A percentile compares a stretch with the other conserved stretches of the same genome.
phyloP scores from a whole-genome alignment of 78 protist genomes.

The Polysphondylium violaceum region DNA sequence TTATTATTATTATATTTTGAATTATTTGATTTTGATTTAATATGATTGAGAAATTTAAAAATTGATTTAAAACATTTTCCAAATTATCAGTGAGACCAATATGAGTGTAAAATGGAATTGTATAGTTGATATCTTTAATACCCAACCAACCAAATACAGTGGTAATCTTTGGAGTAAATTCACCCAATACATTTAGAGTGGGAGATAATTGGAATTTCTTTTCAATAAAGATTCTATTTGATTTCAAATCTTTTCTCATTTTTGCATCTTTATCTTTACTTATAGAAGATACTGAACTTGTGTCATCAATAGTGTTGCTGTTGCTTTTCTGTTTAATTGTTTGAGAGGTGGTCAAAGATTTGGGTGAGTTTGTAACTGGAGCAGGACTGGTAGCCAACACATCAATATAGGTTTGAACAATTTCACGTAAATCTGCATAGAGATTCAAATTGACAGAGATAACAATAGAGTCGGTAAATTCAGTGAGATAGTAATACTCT shows the following conservation, averaged over 20 bases:
- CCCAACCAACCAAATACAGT: constrained; percentile 83
- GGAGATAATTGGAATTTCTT: constrained; percentile 84
- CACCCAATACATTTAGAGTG: constrained; percentile 79
- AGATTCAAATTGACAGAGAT: constrained; percentile 58
- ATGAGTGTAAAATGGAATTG: constrained; percentile 78
- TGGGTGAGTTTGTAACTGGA: neutral
- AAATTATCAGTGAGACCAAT: constrained; percentile 68
- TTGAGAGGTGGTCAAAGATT: neutral
- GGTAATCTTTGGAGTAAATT: constrained; percentile 73
- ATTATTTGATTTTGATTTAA: constrained; percentile 29
- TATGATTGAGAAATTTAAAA: constrained; percentile 7
- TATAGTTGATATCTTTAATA: constrained; percentile 73
- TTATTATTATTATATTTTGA: neutral
- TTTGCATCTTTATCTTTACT: neutral
- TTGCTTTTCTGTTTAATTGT: neutral
- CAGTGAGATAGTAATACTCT: constrained; percentile 74
- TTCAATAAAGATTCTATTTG: constrained; percentile 45
- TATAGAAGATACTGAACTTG: neutral
- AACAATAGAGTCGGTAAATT: constrained; percentile 79
- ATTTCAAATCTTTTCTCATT: constrained; percentile 37
- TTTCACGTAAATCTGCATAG: constrained; percentile 64
- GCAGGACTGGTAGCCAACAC: constrained; percentile 26
- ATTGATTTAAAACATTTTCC: constrained; percentile 18
- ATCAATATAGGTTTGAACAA: constrained; percentile 65
- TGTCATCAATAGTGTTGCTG: neutral